Base-by-base conservation (phyloP, 768 basidiomycete genomes). In the Hygrophoropsis aurantiaca region DNA sequence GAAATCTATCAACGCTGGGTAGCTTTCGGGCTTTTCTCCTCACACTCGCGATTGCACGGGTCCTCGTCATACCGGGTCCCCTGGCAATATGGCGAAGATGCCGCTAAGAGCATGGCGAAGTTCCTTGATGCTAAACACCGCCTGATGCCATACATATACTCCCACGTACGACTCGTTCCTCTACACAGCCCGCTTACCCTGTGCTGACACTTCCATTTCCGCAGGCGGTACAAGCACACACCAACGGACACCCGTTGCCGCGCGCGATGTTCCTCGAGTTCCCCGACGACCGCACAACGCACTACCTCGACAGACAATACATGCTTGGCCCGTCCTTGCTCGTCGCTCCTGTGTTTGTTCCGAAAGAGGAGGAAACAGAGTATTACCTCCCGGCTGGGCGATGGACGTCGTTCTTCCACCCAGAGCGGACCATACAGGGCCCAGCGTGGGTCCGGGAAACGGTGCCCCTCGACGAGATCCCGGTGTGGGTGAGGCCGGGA, bases 1-100 rank as follows among this genome's bases (percentile, higher is more conserved):
- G 80, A 82, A 55, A 79, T 87, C 36, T 87, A 85, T 58, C 80
- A 84, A 54, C 82, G 86, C 36, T 90, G 85, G 85, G 80, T 85
- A 13, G 85, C 84, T 1, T 86, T 85, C 60, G 85, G 86, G 0
- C 64, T 87, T 24, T 88, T 87, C 68, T 87, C 84, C 3, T 84
- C 85, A 21, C 87, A 88, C 55, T 84, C 84, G 7, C 78, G 86
- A 19, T 64, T 90, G 36, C 87, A 90, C 51, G 86, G 86, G 3
- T 85, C 82, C 5, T 71, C 74, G 18, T 86, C 85, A 11, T 88
- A 88, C 58, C 80, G 87, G 9, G 85, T 90, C 2, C 87, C 86
- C 2, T 90, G 85, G 86, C 73, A 81, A 46, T 86, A 84, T 53
- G 85, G 85, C 11, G 82, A 83, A 62, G 82, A 78, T n/a, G 78